phyloP scores from a whole-genome alignment of 228 moss, liverwort and hornwort species.

The Sphagnum fallax region DNA sequence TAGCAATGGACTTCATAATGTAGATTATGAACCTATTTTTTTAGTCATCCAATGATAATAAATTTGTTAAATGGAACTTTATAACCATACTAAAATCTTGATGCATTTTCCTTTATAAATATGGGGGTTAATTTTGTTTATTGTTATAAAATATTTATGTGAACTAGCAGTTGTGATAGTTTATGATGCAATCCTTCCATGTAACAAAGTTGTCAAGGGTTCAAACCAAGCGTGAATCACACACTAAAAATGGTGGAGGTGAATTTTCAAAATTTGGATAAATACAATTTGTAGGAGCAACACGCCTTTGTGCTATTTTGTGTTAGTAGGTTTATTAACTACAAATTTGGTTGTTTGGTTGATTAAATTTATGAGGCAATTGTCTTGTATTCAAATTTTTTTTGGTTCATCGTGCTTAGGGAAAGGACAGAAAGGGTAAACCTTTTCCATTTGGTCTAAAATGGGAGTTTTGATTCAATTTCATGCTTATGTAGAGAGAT shows the following conservation, averaged over 20 bases:
- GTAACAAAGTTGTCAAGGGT: constrained; percentile 1
- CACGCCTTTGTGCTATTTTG: no score
- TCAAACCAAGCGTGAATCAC: constrained; percentile 20
- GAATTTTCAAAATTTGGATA: constrained; percentile 4
- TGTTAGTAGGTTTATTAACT: no score
- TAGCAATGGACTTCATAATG: not conserved
- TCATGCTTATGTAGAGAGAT: constrained; percentile 9
- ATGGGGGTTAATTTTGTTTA: no score
- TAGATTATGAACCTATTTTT: not conserved
- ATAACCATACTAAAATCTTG: no score
- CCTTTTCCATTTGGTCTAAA: not conserved
- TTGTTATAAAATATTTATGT: no score
- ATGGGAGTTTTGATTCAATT: not conserved
- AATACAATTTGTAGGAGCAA: not conserved
- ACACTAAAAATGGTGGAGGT: constrained; percentile 12
- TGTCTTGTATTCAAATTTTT: not conserved
- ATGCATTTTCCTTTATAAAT: no score
- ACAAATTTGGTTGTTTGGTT: not conserved
- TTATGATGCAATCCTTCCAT: constrained; percentile 9
- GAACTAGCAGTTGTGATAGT: constrained; percentile 5
- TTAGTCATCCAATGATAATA: not conserved
- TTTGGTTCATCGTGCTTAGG: not conserved
- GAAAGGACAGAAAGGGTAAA: not conserved
- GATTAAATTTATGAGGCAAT: not conserved
- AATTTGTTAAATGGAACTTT: not conserved